Conservation (phyloP, 352 stramenopile species). For the Phytophthora macrochlamydospora region DNA sequence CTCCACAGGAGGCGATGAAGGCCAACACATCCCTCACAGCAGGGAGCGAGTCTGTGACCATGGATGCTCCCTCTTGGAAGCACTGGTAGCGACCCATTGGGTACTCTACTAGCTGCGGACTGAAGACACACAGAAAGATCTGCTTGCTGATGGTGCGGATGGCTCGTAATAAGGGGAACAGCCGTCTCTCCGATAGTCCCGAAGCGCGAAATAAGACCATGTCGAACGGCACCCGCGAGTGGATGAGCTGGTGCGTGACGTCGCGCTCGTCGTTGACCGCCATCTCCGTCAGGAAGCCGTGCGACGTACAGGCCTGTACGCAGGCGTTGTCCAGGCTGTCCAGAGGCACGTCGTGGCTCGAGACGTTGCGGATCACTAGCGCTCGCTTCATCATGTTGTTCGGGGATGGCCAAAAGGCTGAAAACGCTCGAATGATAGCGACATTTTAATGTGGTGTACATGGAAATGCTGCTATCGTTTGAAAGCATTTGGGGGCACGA, state of each 20-base stretch:
- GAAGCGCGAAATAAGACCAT: slow-evolving; percentile 69
- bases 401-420: neutral
- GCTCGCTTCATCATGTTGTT: slow-evolving; percentile 67
- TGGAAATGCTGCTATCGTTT: neutral
- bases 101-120: slow-evolving; percentile 72
- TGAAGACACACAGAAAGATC: slow-evolving; percentile 89
- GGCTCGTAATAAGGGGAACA: slow-evolving; percentile 61
- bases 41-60: slow-evolving; percentile 78
- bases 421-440: neutral
- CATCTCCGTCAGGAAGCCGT: slow-evolving; percentile 77
- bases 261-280: slow-evolving; percentile 64
- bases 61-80: slow-evolving; percentile 79
- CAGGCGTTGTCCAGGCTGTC: slow-evolving; percentile 81
- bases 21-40: slow-evolving; percentile 67
- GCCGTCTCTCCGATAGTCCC: slow-evolving; percentile 50
- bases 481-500: slow-evolving; percentile 8
- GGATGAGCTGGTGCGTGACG: slow-evolving; percentile 62
- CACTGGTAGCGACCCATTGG: slow-evolving; percentile 75
- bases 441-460: neutral
- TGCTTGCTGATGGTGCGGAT: slow-evolving; percentile 79
- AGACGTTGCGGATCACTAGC: slow-evolving; percentile 79
- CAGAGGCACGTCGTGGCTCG: slow-evolving; percentile 72
- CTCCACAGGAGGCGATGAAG: slow-evolving; percentile 62
- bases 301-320: slow-evolving; percentile 68
- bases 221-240: slow-evolving; percentile 63